phyloP scores from a whole-genome alignment of 257 asterid species.

The Craterostigma plantagineum region DNA sequence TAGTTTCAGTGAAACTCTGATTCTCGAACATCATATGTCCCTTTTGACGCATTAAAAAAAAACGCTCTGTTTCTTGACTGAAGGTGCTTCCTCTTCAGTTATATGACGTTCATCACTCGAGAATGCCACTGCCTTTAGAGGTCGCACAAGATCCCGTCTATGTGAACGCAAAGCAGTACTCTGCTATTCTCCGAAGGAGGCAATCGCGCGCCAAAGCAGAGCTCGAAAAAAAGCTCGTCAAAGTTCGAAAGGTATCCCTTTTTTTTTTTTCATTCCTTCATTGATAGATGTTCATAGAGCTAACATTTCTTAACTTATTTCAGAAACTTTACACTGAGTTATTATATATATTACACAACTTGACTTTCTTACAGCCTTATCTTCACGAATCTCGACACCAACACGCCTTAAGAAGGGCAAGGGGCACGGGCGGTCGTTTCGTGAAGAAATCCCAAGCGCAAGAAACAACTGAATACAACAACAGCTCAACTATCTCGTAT shows the following conservation, averaged over 20 bases:
- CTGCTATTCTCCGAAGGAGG: constrained; percentile 41
- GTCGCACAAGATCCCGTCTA: constrained; percentile 54
- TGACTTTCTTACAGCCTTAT: constrained; percentile 28
- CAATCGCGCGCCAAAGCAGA: constrained; percentile 59
- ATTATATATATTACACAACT: no score
- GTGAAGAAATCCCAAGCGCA: constrained; percentile 25
- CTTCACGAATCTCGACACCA: constrained; percentile 58
- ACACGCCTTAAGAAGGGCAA: constrained; percentile 49
- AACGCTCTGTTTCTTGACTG: neutral
- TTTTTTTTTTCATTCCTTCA: neutral
- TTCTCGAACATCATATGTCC: no score
- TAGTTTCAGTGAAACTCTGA: no score
- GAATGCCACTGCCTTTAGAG: constrained; percentile 56
- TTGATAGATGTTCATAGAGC: no score
- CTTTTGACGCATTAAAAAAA: no score
- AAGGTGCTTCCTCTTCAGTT: constrained; percentile 15
- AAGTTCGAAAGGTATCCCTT: constrained; percentile 37
- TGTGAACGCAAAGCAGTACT: constrained; percentile 46
- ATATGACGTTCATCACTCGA: constrained; percentile 25
- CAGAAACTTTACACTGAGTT: no score
- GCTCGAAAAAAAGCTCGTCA: constrained; percentile 38
- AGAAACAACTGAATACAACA: constrained; percentile 9
- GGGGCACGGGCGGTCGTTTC: constrained; percentile 54
- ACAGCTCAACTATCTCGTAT: neutral
- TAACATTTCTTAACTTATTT: no score